A percentile compares a stretch with the other conserved stretches of the same genome.
These are phyloP conservation scores for Acorus calamus DNA, from an alignment of 106 monocot species.

Conservation along the genomic window DNA sequence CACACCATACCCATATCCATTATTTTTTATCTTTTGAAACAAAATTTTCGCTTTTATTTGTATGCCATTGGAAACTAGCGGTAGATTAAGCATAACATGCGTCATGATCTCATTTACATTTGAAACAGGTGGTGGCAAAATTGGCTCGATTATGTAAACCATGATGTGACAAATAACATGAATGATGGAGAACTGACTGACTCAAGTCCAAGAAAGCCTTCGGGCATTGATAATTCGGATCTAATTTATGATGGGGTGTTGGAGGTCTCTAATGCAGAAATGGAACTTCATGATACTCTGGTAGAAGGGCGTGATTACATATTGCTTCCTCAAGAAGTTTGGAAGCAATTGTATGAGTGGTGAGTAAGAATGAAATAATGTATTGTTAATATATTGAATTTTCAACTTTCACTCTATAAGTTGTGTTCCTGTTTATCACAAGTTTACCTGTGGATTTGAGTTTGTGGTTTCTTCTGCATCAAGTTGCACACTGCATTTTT, in stretches of 20 bases:
- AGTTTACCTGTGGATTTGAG: too few species aligned
- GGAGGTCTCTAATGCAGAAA: slow-evolving; percentile 73
- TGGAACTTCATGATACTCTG: slow-evolving; percentile 87
- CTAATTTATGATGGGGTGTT: slow-evolving; percentile 66
- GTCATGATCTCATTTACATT: slow-evolving; percentile 2
- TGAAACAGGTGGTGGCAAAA: slow-evolving; percentile 86
- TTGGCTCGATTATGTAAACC: slow-evolving; percentile 95
- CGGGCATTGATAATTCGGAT: slow-evolving; percentile 82
- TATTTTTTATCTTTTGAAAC: slow-evolving; percentile 1
- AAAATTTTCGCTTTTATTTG: neutral
- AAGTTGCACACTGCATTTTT: too few species aligned
- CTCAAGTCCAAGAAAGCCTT: slow-evolving; percentile 49
- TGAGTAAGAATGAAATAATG: slow-evolving; percentile 21
- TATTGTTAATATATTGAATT: too few species aligned
- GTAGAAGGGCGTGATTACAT: slow-evolving; percentile 95
- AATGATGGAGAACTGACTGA: slow-evolving; percentile 43
- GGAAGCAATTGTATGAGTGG: slow-evolving; percentile 85
- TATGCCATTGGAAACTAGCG: too few species aligned
- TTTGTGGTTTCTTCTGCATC: too few species aligned
- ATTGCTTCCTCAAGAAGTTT: slow-evolving; percentile 91
- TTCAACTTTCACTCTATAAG: too few species aligned
- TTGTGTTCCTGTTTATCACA: too few species aligned
- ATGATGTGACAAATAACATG: slow-evolving; percentile 30
- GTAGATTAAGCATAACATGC: too few species aligned
- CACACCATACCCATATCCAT: too few species aligned